Conservation (phyloP, 306 rosid genomes). For the Acacia crassicarpa region DNA sequence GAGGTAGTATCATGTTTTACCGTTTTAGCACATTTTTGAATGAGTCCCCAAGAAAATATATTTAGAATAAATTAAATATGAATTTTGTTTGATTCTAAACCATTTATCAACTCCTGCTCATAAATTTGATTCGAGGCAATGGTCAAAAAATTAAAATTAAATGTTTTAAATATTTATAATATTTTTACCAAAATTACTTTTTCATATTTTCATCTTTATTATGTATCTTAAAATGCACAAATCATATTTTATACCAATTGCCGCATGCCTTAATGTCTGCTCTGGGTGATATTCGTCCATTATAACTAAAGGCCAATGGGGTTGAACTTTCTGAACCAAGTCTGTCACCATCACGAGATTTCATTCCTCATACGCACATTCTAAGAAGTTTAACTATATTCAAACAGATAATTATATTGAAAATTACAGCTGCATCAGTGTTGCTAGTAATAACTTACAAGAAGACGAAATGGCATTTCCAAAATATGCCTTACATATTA, state of each 20-base stretch:
- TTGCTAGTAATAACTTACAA: constrained; percentile 38
- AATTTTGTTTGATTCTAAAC: too few relatives aligned
- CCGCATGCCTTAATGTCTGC: not conserved
- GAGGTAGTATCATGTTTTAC: too few relatives aligned
- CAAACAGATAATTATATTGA: constrained; percentile 18
- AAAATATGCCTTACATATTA: constrained; percentile 80
- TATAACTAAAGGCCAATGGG: not conserved
- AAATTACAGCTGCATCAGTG: constrained; percentile 49
- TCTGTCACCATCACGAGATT: not conserved
- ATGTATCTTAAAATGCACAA: not conserved
- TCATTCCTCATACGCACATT: not conserved
- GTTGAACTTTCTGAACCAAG: not conserved
- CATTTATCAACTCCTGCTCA: too few relatives aligned
- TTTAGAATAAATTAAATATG: too few relatives aligned
- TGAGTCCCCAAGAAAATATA: too few relatives aligned
- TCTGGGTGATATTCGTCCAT: not conserved
- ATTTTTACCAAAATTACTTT: too few relatives aligned
- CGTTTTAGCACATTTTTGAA: too few relatives aligned
- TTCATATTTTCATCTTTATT: not conserved
- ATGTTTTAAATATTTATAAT: too few relatives aligned
- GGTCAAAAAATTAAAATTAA: too few relatives aligned
- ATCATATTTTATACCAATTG: not conserved
- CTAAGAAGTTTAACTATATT: constrained; percentile 27
- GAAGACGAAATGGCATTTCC: constrained; percentile 61
- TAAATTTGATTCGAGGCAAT: too few relatives aligned